Percentiles rank a stretch among this genome's conserved stretches.
Evolutionary conservation across 2,329 filamentous ascomycete species (phyloP).

Genomic region (Samsoniella hepiali): DNA sequence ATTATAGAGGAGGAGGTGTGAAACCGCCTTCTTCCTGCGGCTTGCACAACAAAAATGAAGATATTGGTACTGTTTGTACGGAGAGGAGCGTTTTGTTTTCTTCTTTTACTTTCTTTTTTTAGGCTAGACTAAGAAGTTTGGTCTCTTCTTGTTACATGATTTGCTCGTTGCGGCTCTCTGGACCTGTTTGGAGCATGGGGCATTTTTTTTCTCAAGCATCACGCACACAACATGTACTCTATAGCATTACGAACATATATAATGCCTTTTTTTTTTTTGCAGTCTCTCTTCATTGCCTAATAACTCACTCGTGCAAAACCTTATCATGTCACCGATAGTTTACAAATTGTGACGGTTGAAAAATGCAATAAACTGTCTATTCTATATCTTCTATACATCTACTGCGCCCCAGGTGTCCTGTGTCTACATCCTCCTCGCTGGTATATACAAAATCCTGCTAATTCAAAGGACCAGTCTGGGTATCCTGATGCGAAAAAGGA

Average conservation of each 20-base stretch:
- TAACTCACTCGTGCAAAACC: no score
- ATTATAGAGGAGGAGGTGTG: constrained; percentile 12
- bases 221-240: not conserved
- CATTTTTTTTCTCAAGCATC: not conserved
- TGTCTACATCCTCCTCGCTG: not conserved
- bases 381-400: not conserved
- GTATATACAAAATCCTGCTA: constrained; percentile 8
- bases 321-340: no score
- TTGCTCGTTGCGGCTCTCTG: not conserved
- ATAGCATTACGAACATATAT: constrained; percentile 3
- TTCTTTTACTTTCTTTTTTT: not conserved
- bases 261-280: not conserved
- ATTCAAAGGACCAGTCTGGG: not conserved
- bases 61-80: no score
- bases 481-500: not conserved
- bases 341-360: no score
- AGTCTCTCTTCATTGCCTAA: no score
- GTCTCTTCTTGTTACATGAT: not conserved
- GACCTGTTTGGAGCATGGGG: not conserved
- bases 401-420: no score
- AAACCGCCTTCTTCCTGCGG: not conserved
- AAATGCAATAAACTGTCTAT: not conserved
- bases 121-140: not conserved
- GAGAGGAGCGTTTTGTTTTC: not conserved
- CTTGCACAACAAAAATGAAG: no score